These are phyloP conservation scores for Gaillardinia entomophila DNA, from an alignment of 805 yeast species.

Conservation along the genomic window DNA sequence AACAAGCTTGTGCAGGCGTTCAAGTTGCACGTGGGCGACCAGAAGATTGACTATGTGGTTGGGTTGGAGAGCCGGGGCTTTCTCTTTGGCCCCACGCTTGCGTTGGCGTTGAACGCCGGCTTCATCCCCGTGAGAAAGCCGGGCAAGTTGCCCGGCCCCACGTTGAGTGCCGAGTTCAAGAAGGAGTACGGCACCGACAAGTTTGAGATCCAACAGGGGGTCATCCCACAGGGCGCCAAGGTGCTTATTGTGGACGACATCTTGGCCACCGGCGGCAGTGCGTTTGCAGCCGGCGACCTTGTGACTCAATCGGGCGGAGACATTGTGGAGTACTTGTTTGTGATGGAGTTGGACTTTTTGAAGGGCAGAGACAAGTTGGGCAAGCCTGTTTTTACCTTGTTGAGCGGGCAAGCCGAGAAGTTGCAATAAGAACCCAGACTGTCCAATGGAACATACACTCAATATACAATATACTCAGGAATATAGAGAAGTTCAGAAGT, in stretches of 20 bases:
- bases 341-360: slow-evolving; percentile 91
- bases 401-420: slow-evolving; percentile 72
- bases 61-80: slow-evolving; percentile 98
- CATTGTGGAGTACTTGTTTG: slow-evolving; percentile 76
- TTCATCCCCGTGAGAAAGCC: slow-evolving; percentile 94
- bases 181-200: slow-evolving; percentile 93
- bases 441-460: too few species aligned
- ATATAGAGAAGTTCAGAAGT: too few species aligned
- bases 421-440: slow-evolving; percentile 4
- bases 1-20: slow-evolving; percentile 77
- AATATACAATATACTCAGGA: too few species aligned
- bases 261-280: slow-evolving; percentile 98
- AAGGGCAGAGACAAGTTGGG: slow-evolving; percentile 85
- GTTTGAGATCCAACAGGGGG: slow-evolving; percentile 81
- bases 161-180: slow-evolving; percentile 61
- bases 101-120: slow-evolving; percentile 81
- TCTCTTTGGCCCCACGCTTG: slow-evolving; percentile 92
- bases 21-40: slow-evolving; percentile 58
- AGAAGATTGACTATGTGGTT: slow-evolving; percentile 78
- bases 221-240: slow-evolving; percentile 73
- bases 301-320: slow-evolving; percentile 62
- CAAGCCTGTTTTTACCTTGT: slow-evolving; percentile 84
- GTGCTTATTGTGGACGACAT: slow-evolving; percentile 92
- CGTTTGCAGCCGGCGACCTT: slow-evolving; percentile 87
- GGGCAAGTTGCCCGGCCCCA: slow-evolving; percentile 91